Base-by-base conservation (phyloP, 495 filamentous ascomycete genomes). In the Neurospora tetrasperma region DNA sequence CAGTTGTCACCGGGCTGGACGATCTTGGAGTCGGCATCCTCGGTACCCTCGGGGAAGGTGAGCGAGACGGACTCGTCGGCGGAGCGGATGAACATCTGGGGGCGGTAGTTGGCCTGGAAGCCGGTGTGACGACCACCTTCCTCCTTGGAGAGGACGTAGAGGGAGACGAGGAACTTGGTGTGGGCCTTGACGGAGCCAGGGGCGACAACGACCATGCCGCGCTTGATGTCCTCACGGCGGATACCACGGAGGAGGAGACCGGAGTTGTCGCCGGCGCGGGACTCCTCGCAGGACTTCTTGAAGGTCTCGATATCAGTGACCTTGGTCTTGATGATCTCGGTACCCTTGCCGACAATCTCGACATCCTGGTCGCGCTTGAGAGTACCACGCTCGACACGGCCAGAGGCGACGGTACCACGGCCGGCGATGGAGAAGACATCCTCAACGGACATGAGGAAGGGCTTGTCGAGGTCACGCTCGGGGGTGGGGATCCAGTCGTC, bases 261-360 rank as follows among this genome's bases (percentile, higher is more conserved):
- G n/a, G 95, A 96, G 89, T 97, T 98, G 85, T 99, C 96, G 79
- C 96, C 96, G 71, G 96, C 96, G 73, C 90, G 88, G 73, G 93
- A 93, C 84, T 97, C 93, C 70, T 96, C 93, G 83, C 94, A 97
- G 69, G 92, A 93, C 88, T 99, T 99, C 88, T 98, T 96, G 88
- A 99, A 99, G 73, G 94, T 98, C 86, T 99, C 96, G 80, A 98
- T 97, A 79, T 98, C 96, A 78, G 96, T 99, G 73, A 99, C 94
- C 86, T 97, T 98, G 80, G 96, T 98, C 89, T 96, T 97, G 85
- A 97, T 92, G 74, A 93, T 85, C 27, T 85, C 84, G 48, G 82
- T 82, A 75, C 88, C 87, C 83, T 93, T 96, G 79, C 96, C 96
- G 76, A 98, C 85, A 74, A 99, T 88, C 86, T 99, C 96, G 72